Conservation (phyloP, 495 filamentous ascomycete species). For the Xylaria venustula region DNA sequence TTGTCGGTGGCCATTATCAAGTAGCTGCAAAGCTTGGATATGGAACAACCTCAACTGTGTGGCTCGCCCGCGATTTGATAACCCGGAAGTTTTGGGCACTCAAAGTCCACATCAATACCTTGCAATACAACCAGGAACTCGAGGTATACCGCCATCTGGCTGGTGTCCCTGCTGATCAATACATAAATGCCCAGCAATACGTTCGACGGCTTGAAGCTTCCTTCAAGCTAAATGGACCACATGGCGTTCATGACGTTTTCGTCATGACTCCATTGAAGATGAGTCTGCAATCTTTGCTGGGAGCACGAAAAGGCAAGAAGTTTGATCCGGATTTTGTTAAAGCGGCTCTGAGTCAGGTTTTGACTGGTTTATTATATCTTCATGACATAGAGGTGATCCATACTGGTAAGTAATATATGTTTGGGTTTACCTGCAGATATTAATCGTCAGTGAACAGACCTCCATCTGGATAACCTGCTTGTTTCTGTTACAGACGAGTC, state of each 20-base stretch:
- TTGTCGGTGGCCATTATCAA: conserved; percentile 14
- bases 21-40: conserved; percentile 16
- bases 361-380: conserved; percentile 11
- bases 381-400: conserved; percentile 15
- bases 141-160: conserved; percentile 13
- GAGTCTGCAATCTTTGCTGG: conserved; percentile 14
- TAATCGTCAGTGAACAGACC: conserved; percentile 2
- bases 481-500: conserved; percentile 6
- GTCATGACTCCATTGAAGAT: conserved; percentile 15
- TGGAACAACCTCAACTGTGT: conserved; percentile 3
- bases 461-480: conserved; percentile 13
- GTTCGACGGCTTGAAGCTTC: conserved; percentile 12
- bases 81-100: conserved; percentile 16
- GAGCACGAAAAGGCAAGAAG: neutral
- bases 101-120: conserved; percentile 17
- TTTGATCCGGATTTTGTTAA: neutral
- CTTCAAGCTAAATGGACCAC: conserved; percentile 11
- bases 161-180: conserved; percentile 1
- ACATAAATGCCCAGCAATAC: neutral
- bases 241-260: conserved; percentile 16
- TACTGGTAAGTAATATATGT: conserved; percentile 11
- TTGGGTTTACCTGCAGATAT: neutral
- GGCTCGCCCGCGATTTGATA: conserved; percentile 9
- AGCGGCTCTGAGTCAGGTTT: conserved; percentile 6
- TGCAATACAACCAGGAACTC: conserved; percentile 18